Conservation (phyloP, 495 filamentous ascomycete species). For the Aspergillus heteromorphus region DNA sequence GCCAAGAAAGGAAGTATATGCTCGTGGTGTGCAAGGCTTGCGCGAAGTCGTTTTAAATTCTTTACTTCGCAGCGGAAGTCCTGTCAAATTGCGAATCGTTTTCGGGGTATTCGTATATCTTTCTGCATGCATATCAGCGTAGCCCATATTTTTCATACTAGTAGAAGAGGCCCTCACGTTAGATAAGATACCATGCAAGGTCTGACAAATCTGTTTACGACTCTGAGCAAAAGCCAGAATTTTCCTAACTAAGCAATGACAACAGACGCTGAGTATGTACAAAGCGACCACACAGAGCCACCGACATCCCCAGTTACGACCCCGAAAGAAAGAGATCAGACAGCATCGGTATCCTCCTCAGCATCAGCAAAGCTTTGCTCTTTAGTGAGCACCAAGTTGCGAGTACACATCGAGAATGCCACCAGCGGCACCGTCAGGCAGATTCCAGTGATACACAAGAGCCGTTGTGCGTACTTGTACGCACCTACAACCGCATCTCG, state of each 20-base stretch:
- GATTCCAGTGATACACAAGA: constrained; percentile 46
- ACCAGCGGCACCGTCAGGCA: constrained; percentile 46
- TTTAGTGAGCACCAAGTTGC: constrained; percentile 40
- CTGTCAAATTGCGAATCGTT: not conserved
- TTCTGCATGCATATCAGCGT: not conserved
- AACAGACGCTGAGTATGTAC: not conserved
- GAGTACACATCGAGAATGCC: constrained; percentile 32
- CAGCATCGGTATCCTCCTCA: constrained; percentile 13
- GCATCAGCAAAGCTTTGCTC: constrained; percentile 42
- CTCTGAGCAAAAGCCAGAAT: no score
- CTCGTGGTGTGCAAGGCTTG: not conserved
- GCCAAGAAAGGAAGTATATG: constrained; percentile 9
- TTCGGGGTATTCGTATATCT: not conserved
- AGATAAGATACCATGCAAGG: not conserved
- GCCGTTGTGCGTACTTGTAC: constrained; percentile 42
- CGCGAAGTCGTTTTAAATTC: not conserved
- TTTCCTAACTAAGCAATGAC: no score
- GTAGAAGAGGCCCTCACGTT: not conserved
- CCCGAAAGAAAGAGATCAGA: not conserved
- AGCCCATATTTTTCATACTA: not conserved
- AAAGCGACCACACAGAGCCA: not conserved
- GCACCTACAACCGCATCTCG: constrained; percentile 38
- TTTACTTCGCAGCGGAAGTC: not conserved
- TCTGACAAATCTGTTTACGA: not conserved
- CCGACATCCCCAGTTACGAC: not conserved